Evolutionary conservation across 768 basidiomycete species (phyloP).

Genomic region (Trametes cinnabarina): DNA sequence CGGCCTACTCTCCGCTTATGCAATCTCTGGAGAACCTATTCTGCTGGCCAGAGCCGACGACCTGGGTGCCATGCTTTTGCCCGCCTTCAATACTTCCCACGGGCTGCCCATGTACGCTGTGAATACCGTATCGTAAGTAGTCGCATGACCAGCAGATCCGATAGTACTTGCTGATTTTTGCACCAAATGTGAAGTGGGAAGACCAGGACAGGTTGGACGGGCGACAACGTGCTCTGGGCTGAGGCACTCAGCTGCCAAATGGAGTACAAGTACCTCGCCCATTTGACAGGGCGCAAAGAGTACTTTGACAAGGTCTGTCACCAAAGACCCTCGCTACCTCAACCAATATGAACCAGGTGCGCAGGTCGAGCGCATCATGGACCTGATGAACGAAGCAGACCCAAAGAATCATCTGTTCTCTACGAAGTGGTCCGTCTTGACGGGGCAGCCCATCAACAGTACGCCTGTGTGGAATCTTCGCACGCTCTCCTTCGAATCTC

Average conservation of each 20-base stretch:
- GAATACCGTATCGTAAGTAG: constrained; percentile 56
- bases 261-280: constrained; percentile 85
- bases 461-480: neutral
- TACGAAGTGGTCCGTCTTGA: constrained; percentile 20
- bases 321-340: too few relatives aligned
- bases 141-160: too few relatives aligned
- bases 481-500: neutral
- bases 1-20: constrained; percentile 80
- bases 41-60: constrained; percentile 74
- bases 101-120: constrained; percentile 74
- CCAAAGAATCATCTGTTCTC: constrained; percentile 22
- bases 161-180: neutral
- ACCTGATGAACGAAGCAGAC: constrained; percentile 36
- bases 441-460: constrained; percentile 21
- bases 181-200: constrained; percentile 36
- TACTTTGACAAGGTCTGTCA: constrained; percentile 53
- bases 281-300: constrained; percentile 67
- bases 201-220: constrained; percentile 37
- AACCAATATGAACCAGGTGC: too few relatives aligned
- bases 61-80: constrained; percentile 68
- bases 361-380: constrained; percentile 54
- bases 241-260: constrained; percentile 83
- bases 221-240: constrained; percentile 44
- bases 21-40: constrained; percentile 61
- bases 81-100: constrained; percentile 64